Base-by-base conservation (phyloP, 2,329 filamentous ascomycete genomes). In the Xylariaceae sp. region DNA sequence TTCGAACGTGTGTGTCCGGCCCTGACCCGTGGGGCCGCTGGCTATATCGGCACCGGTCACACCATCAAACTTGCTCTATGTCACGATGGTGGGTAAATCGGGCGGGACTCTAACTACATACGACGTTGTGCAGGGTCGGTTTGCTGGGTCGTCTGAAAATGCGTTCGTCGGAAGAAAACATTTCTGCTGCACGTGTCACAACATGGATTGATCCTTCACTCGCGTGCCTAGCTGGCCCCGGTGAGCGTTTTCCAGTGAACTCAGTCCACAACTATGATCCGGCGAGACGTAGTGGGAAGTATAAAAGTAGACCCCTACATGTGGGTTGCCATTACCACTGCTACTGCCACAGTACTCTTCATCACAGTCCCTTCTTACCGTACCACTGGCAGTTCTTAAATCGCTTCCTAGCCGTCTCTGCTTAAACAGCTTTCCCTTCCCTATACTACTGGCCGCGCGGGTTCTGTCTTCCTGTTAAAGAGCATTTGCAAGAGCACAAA, bases 101-200 rank as follows among this genome's bases (percentile, higher is more conserved):
- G 53, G 34, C 37, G 33, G 43, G 31, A 29, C 53, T 8, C 53
- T 50, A 58, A 58, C 44, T 54, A 21, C 21, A 55, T 28, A 29
- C 55, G 54, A 58, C 50, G 50, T 44, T 39, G 53, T 54, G 40
- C 23, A 45, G 40, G 39, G 43, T 26, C 34, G 36, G 16, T 26
- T 12, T 23, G 29, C 40, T 26, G 44, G 41, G 50, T 17, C 37
- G 41, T 6, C 17, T 17, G 14, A 41, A n/a, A 44, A 36, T 44
- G n/a, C 31, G 28, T 33, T 53, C 24, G 31, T 52, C 48, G n/a
- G n/a, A 19, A 47, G 31, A 36, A 39, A 51, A 45, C n/a, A n/a
- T 54, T 6, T 48, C 19, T 23, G 41, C 40, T 49, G 34, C 26
- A 28, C 59, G 40, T 44, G 48, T 61, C 56, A 61, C 56, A 17